phyloP scores from a whole-genome alignment of 73 alveolate genomes.

The Paraurostyla sp. region DNA sequence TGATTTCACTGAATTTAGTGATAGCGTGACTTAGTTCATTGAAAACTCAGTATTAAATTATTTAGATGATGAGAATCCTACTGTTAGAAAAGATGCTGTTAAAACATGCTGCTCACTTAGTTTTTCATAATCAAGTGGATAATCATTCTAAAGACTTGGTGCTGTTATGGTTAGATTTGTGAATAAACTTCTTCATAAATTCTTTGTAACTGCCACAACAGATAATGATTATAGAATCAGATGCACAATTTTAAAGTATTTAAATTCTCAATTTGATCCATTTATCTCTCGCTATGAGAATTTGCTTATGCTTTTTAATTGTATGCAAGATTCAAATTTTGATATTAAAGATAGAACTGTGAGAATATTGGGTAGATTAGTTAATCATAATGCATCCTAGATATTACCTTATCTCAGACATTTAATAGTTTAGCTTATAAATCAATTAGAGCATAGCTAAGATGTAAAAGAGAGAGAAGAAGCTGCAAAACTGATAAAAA shows the following conservation, averaged over 20 bases:
- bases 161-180: slow-evolving; percentile 76
- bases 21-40: slow-evolving; percentile 72
- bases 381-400: slow-evolving; percentile 79
- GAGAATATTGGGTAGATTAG: slow-evolving; percentile 82
- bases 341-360: slow-evolving; percentile 85
- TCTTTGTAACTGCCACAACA: slow-evolving; percentile 88
- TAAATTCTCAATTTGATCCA: slow-evolving; percentile 86
- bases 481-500: slow-evolving; percentile 75
- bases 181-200: slow-evolving; percentile 82
- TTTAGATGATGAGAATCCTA: slow-evolving; percentile 71
- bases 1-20: slow-evolving; percentile 73
- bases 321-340: slow-evolving; percentile 83
- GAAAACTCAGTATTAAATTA: slow-evolving; percentile 71
- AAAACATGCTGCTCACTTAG: slow-evolving; percentile 73
- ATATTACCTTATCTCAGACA: slow-evolving; percentile 84
- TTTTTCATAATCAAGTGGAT: slow-evolving; percentile 45
- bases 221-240: slow-evolving; percentile 87
- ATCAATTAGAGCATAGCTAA: slow-evolving; percentile 67
- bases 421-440: slow-evolving; percentile 70
- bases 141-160: slow-evolving; percentile 51
- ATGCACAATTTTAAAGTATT: slow-evolving; percentile 83
- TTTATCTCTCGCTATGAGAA: slow-evolving; percentile 78
- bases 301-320: slow-evolving; percentile 78
- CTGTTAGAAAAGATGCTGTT: slow-evolving; percentile 73
- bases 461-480: slow-evolving; percentile 81